These are phyloP conservation scores for Nepenthes gracilis DNA, from an alignment of 148 eudicot species.

Conservation along the genomic window DNA sequence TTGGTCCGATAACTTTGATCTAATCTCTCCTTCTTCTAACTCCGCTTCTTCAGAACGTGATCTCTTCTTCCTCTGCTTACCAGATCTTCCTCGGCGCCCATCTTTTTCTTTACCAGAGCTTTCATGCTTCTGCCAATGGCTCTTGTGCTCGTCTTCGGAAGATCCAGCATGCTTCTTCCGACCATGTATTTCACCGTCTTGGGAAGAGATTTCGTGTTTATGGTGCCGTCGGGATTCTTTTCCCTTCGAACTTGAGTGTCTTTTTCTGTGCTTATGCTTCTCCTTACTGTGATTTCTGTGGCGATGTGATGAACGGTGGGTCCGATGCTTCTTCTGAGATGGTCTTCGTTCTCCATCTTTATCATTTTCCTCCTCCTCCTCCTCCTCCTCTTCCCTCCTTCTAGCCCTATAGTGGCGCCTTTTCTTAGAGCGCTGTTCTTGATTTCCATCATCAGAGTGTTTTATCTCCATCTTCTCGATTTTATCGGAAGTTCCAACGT, in stretches of 20 bases:
- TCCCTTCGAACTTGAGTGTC: slow-evolving; percentile 34
- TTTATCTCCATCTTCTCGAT: slow-evolving; percentile 23
- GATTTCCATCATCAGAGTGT: slow-evolving; percentile 33
- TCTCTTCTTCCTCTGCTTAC: slow-evolving; percentile 24
- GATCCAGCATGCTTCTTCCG: not conserved
- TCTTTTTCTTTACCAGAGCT: slow-evolving; percentile 20
- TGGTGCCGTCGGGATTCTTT: slow-evolving; percentile 18
- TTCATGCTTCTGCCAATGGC: slow-evolving; percentile 5
- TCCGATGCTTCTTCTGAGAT: slow-evolving; percentile 45
- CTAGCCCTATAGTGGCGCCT: slow-evolving; percentile 55
- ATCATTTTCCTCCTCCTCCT: slow-evolving; percentile 5
- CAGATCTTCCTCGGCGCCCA: slow-evolving; percentile 13
- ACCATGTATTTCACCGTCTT: slow-evolving; percentile 6
- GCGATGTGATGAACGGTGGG: slow-evolving; percentile 30
- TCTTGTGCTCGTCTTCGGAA: slow-evolving; percentile 1
- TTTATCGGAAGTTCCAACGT: slow-evolving; percentile 16
- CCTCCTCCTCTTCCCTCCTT: slow-evolving; percentile 22
- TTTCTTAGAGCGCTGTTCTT: slow-evolving; percentile 27
- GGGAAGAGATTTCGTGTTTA: slow-evolving; percentile 11
- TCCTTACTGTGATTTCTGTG: slow-evolving; percentile 42
- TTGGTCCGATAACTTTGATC: slow-evolving; percentile 41
- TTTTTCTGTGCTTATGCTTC: slow-evolving; percentile 31
- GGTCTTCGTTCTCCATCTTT: slow-evolving; percentile 17
- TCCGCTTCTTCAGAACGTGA: slow-evolving; percentile 34
- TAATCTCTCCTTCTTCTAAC: slow-evolving; percentile 86